These are phyloP conservation scores for Capsicum rhomboideum DNA, from an alignment of 257 asterid species.

Conservation along the genomic window DNA sequence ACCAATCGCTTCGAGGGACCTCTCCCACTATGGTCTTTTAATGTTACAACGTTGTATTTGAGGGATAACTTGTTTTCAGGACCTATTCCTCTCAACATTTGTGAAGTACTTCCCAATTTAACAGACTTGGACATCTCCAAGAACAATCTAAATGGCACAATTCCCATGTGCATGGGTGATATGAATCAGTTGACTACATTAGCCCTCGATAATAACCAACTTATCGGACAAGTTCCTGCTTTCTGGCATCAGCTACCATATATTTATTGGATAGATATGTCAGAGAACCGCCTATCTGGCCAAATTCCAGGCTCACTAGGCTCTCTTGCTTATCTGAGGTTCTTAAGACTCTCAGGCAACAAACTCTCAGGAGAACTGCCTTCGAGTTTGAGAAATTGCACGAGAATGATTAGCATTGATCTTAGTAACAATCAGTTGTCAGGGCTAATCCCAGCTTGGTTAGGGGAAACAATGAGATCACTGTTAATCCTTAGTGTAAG, in stretches of 20 bases:
- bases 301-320: constrained; percentile 26
- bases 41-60: constrained; percentile 16
- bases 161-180: constrained; percentile 18
- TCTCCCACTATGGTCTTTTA: constrained; percentile 30
- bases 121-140: constrained; percentile 24
- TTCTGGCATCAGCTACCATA: constrained; percentile 12
- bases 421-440: constrained; percentile 27
- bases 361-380: constrained; percentile 24
- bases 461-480: constrained; percentile 15
- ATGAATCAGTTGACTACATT: constrained; percentile 10
- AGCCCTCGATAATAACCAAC: constrained; percentile 18
- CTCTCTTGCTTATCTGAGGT: not conserved
- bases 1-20: constrained; percentile 18
- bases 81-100: constrained; percentile 23
- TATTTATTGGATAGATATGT: constrained; percentile 19
- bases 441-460: constrained; percentile 32
- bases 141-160: constrained; percentile 18
- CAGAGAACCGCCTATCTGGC: constrained; percentile 21
- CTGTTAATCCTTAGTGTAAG: constrained; percentile 19
- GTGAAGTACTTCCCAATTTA: constrained; percentile 5
- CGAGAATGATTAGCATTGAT: constrained; percentile 16
- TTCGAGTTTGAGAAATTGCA: constrained; percentile 21
- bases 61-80: constrained; percentile 28
- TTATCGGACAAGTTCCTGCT: constrained; percentile 19
- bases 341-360: constrained; percentile 22